These are phyloP conservation scores for Neurospora tetrasperma DNA, from an alignment of 495 filamentous ascomycete genomes.

Conservation along the genomic window DNA sequence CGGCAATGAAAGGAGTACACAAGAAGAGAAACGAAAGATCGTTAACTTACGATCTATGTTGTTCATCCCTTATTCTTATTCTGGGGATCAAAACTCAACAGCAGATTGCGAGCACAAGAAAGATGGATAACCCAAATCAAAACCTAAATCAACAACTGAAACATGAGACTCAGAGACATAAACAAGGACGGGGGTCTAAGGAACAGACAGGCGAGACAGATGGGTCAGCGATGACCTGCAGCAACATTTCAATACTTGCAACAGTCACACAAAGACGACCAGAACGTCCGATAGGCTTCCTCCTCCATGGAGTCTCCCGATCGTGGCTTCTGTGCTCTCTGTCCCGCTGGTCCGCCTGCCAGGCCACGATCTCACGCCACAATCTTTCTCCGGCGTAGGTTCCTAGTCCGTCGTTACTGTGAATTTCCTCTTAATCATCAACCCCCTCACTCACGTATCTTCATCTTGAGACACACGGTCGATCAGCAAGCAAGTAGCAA, in stretches of 20 bases:
- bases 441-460: background rate
- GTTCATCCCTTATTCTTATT: background rate
- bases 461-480: background rate
- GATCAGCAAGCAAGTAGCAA: background rate
- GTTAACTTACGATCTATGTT: background rate
- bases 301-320: conserved; percentile 3
- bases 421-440: background rate
- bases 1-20: background rate
- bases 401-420: background rate
- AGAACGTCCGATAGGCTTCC: background rate
- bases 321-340: conserved; percentile 3
- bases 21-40: background rate
- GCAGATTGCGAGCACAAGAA: background rate
- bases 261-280: background rate
- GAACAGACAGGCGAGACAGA: background rate
- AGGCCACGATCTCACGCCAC: background rate
- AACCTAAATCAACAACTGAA: background rate
- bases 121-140: background rate
- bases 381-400: background rate
- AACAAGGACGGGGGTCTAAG: background rate
- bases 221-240: background rate
- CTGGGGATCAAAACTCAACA: background rate
- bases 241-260: background rate
- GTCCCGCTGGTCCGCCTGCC: background rate
- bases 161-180: background rate